phyloP scores from a whole-genome alignment of 2,329 filamentous ascomycete genomes.

The Trichoderma arundinaceum region DNA sequence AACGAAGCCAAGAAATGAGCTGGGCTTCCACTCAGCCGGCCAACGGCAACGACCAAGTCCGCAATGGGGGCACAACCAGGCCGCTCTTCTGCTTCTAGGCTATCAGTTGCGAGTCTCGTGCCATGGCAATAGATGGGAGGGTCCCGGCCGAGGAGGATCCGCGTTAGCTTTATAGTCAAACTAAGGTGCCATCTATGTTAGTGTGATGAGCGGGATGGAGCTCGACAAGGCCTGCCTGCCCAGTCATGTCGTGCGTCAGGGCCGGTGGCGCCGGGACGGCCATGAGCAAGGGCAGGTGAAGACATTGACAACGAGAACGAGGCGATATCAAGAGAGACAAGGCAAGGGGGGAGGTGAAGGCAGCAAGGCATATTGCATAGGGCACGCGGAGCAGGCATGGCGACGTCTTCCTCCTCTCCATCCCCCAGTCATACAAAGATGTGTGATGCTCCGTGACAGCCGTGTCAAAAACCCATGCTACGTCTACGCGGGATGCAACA shows the following conservation, averaged over 20 bases:
- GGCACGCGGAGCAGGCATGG: no score
- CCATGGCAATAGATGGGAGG: conserved; percentile 48
- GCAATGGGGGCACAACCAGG: not conserved
- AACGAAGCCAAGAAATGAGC: no score
- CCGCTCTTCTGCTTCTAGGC: not conserved
- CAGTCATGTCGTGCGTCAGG: conserved; percentile 29
- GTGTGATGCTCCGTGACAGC: not conserved
- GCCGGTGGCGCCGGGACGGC: conserved; percentile 24
- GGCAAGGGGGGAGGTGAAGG: conserved; percentile 1
- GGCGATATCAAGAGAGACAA: conserved; percentile 7
- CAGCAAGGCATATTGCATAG: conserved; percentile 3
- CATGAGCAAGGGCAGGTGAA: conserved; percentile 18
- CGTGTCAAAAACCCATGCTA: not conserved
- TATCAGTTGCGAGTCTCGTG: conserved; percentile 50
- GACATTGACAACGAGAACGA: conserved; percentile 10
- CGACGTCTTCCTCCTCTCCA: no score
- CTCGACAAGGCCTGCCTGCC: conserved; percentile 31
- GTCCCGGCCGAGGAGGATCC: conserved; percentile 41
- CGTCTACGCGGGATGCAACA: conserved; percentile 9
- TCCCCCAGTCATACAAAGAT: not conserved
- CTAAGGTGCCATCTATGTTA: conserved; percentile 25
- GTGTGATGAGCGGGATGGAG: conserved; percentile 33
- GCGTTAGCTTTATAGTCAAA: conserved; percentile 49
- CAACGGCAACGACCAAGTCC: not conserved
- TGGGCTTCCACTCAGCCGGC: not conserved